Evolutionary conservation across 352 stramenopile species (phyloP), one percentile per base, ranked within the genome.

Genomic region (Aphanomyces astaci): DNA sequence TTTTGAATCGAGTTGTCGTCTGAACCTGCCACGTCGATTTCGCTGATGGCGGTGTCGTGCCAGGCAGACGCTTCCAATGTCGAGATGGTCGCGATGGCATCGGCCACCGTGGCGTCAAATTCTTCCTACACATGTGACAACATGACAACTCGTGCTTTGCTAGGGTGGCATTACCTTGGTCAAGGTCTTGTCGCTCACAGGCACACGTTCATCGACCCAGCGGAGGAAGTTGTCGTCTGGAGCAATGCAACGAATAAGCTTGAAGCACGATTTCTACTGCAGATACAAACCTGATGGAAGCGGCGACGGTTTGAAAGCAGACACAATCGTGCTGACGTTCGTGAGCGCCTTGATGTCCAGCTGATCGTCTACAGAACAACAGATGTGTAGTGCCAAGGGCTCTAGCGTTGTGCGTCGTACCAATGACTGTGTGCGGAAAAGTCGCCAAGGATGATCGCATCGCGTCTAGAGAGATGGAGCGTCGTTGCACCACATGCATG

Each of bases 261-360:
- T 25, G 3, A 4, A 24, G 10, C n/a, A 55, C 1, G 48, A 11
- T 25, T n/a, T 13, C 5, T 30, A 11, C 15, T n/a, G 4, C 17
- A 28, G 24, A 63, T 11, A 46, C 15, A 30, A 32, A 65, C 56
- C 56, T 65, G 36, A 11, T 4, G 32, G 31, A 51, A 65, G 36
- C 4, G 56, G 56, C 13, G 31, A 53, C 5, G 40, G 4, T 52
- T 65, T 5, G 13, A 65, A 7, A 7, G 11, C 27, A n/a, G 36
- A 15, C 32, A 65, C 56, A 4, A 48, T 19, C 56, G 32, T 5
- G n/a, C 53, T 46, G 39, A 51, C 56, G 28, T 65, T 65, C 5
- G 46, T 17, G 2, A 65, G 19, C 56, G 56, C 39, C 40, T 65
- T 65, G 56, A 65, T 65, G 32, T 65, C 56, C 5, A 65, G 32